Conservation (phyloP, 352 stramenopile genomes). For the Phytopythium sindhum region DNA sequence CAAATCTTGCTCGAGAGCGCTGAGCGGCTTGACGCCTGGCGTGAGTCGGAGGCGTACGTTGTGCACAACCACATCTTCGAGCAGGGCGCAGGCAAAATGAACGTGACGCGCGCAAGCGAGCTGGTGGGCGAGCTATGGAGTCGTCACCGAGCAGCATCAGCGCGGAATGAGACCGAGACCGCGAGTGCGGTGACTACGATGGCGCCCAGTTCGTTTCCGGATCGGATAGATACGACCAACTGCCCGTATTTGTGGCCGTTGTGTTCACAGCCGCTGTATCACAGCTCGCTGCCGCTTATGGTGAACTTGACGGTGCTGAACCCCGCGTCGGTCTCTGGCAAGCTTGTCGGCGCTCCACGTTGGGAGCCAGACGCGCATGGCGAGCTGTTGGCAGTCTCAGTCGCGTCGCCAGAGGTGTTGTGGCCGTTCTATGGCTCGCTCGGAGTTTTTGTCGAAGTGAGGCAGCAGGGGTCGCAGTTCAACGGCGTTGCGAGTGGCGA, state of each 20-base stretch:
- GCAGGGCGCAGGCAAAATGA: constrained; percentile 74
- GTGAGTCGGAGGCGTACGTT: constrained; percentile 29
- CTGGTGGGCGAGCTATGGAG: constrained; percentile 38
- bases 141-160: constrained; percentile 17
- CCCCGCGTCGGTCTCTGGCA: constrained; percentile 42
- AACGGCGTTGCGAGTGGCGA: constrained; percentile 37
- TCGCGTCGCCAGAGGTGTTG: constrained; percentile 39
- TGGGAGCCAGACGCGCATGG: constrained; percentile 51
- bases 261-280: constrained; percentile 76
- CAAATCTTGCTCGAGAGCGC: constrained; percentile 62
- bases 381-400: constrained; percentile 46
- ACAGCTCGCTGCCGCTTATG: constrained; percentile 65
- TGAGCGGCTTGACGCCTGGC: constrained; percentile 32
- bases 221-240: constrained; percentile 63
- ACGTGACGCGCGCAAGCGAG: constrained; percentile 57
- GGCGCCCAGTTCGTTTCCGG: constrained; percentile 55
- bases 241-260: constrained; percentile 88
- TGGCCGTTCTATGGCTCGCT: constrained; percentile 73
- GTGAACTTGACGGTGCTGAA: constrained; percentile 87
- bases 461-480: constrained; percentile 31
- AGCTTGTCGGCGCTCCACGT: constrained; percentile 38
- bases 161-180: constrained; percentile 12
- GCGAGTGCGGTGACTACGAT: constrained; percentile 8
- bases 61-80: constrained; percentile 83
- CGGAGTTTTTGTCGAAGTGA: constrained; percentile 70